These are phyloP conservation scores for Teunomyces cretensis DNA, from an alignment of 805 yeast species.

Conservation along the genomic window DNA sequence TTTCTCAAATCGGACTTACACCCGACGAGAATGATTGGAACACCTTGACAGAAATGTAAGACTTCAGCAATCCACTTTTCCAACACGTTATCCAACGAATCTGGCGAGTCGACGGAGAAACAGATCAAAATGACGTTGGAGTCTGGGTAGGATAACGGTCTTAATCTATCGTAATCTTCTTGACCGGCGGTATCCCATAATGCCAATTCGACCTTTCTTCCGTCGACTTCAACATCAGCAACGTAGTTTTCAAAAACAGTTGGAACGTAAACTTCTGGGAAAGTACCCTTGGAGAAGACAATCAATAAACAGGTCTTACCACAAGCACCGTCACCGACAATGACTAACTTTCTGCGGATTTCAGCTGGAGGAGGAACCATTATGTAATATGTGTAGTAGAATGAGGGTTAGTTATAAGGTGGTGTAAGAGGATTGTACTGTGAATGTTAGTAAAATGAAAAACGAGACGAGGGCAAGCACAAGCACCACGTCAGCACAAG, in stretches of 20 bases:
- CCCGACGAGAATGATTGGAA: constrained; percentile 36
- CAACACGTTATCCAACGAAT: constrained; percentile 32
- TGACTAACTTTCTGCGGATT: constrained; percentile 32
- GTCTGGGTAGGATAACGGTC: constrained; percentile 44
- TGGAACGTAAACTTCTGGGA: constrained; percentile 32
- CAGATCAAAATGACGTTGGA: constrained; percentile 38
- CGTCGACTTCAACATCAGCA: constrained; percentile 78
- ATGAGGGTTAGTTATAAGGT: background rate
- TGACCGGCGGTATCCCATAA: constrained; percentile 74
- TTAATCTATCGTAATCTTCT: constrained; percentile 73
- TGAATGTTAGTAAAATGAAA: background rate
- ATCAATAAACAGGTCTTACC: constrained; percentile 33
- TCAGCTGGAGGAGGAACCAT: constrained; percentile 50
- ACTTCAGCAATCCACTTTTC: constrained; percentile 47
- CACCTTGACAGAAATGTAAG: constrained; percentile 36
- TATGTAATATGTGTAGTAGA: constrained; percentile 7
- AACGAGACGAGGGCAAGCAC: too few species aligned
- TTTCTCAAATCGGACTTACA: constrained; percentile 36
- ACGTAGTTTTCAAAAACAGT: constrained; percentile 93
- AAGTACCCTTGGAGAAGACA: constrained; percentile 30
- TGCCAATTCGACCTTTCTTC: constrained; percentile 51
- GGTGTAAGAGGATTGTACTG: background rate
- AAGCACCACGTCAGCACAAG: too few species aligned
- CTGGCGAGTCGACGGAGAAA: constrained; percentile 33
- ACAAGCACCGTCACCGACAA: constrained; percentile 34